These are phyloP conservation scores for Clavispora fructus DNA, from an alignment of 805 yeast species.

Conservation along the genomic window DNA sequence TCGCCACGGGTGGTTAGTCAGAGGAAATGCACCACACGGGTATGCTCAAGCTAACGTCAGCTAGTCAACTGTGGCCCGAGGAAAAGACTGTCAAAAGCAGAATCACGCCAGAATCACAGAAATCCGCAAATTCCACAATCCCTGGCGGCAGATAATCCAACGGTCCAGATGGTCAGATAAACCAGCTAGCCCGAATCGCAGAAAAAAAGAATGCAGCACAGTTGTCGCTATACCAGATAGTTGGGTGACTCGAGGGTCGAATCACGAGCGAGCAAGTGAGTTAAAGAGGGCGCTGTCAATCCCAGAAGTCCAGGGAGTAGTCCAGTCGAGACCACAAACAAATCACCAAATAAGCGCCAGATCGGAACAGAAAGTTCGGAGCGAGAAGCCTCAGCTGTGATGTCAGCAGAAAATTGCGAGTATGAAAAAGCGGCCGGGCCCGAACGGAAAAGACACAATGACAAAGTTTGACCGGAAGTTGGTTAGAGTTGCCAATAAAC, in stretches of 20 bases:
- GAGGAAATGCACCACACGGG: background rate
- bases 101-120: too few relatives aligned
- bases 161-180: too few relatives aligned
- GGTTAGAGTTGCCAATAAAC: background rate
- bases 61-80: too few relatives aligned
- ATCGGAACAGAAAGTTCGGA: background rate
- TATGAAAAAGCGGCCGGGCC: slow-evolving; percentile 1
- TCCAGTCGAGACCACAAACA: background rate
- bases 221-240: too few relatives aligned
- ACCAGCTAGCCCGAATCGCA: too few relatives aligned
- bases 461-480: background rate
- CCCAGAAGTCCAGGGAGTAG: background rate
- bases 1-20: background rate
- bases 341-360: background rate
- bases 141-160: too few relatives aligned
- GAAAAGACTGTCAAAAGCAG: background rate
- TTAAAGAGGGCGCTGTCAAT: background rate
- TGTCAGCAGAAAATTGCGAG: background rate
- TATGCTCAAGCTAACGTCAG: too few relatives aligned
- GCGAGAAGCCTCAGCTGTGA: background rate
- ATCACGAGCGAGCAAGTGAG: too few relatives aligned
- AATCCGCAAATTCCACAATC: too few relatives aligned
- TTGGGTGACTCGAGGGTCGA: too few relatives aligned
- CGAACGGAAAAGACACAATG: background rate
- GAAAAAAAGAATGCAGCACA: too few relatives aligned